Conservation (phyloP, 805 yeast genomes). For the Candida xyloterini region DNA sequence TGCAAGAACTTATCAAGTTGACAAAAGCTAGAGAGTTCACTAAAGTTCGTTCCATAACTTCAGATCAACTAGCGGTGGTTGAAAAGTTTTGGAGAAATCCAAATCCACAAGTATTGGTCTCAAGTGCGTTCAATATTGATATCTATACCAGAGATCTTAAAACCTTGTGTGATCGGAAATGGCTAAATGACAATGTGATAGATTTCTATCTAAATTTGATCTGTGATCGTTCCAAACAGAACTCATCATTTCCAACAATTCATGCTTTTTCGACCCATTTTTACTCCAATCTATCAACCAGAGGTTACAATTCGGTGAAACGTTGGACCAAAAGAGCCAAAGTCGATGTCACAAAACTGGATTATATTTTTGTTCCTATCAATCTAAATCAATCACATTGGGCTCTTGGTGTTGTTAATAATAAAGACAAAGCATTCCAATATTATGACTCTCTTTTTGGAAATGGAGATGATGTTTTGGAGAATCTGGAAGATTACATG, state of each 20-base stretch:
- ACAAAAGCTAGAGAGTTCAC: slow-evolving; percentile 36
- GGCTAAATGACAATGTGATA: slow-evolving; percentile 91
- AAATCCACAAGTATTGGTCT: slow-evolving; percentile 28
- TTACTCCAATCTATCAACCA: slow-evolving; percentile 62
- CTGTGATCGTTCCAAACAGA: slow-evolving; percentile 36
- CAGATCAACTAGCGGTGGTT: slow-evolving; percentile 34
- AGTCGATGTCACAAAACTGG: slow-evolving; percentile 59
- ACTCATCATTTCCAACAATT: slow-evolving; percentile 33
- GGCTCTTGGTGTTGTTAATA: slow-evolving; percentile 82
- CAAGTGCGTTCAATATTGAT: slow-evolving; percentile 48
- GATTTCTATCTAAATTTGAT: slow-evolving; percentile 71
- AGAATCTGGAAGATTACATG: slow-evolving; percentile 58
- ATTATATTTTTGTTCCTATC: slow-evolving; percentile 77
- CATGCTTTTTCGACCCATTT: slow-evolving; percentile 89
- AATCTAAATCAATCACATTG: slow-evolving; percentile 83
- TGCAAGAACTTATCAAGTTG: slow-evolving; percentile 34
- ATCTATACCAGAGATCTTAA: slow-evolving; percentile 63
- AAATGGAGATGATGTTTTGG: slow-evolving; percentile 44
- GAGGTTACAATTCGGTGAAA: slow-evolving; percentile 78
- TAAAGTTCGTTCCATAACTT: slow-evolving; percentile 31
- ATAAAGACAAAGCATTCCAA: slow-evolving; percentile 51
- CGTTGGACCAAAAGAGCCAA: slow-evolving; percentile 83
- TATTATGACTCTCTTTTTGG: slow-evolving; percentile 77
- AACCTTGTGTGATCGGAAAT: slow-evolving; percentile 65
- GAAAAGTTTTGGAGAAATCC: slow-evolving; percentile 33